Evolutionary conservation across 176 grass and related monocot species (phyloP).

Genomic region (Miscanthus lutarioriparius): DNA sequence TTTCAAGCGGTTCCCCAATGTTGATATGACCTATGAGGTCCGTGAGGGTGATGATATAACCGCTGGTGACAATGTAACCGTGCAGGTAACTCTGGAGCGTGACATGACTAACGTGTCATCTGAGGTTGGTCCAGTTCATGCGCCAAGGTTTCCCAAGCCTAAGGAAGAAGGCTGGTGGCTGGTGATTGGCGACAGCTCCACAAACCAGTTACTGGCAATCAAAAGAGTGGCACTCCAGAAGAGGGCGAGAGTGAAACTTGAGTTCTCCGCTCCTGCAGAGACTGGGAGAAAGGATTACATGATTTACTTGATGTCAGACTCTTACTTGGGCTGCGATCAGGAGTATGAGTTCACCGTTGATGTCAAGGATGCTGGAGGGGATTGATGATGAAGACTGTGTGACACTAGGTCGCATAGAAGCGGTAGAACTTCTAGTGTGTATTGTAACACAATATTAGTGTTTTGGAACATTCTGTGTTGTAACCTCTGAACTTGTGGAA

Average conservation of each 20-base stretch:
- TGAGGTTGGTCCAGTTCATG: conserved; percentile 83
- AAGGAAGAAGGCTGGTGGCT: conserved; percentile 99
- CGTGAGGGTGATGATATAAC: conserved; percentile 65
- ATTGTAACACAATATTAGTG: not conserved
- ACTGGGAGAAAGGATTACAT: conserved; percentile 66
- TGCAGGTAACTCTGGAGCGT: conserved; percentile 85
- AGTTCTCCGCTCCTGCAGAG: conserved; percentile 62
- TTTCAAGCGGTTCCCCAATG: conserved; percentile 86
- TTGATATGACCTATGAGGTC: conserved; percentile 91
- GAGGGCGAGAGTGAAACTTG: conserved; percentile 74
- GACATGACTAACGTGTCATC: conserved; percentile 54
- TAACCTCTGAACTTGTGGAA: not conserved
- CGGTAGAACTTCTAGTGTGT: not conserved
- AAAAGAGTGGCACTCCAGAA: conserved; percentile 80
- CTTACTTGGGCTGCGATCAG: conserved; percentile 90
- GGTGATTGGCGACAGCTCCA: conserved; percentile 54
- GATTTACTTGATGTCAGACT: conserved; percentile 96
- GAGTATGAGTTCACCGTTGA: conserved; percentile 77
- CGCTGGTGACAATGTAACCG: conserved; percentile 61
- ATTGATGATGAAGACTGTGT: conserved; percentile 32
- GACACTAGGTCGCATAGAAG: not conserved
- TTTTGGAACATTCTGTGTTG: not conserved
- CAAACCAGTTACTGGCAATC: conserved; percentile 85
- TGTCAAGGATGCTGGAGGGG: conserved; percentile 64
- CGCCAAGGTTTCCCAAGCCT: conserved; percentile 74